A percentile compares a stretch with the other conserved stretches of the same genome.
Evolutionary conservation across 2,329 filamentous ascomycete genomes (phyloP).

Genomic region (Metarhizium album): DNA sequence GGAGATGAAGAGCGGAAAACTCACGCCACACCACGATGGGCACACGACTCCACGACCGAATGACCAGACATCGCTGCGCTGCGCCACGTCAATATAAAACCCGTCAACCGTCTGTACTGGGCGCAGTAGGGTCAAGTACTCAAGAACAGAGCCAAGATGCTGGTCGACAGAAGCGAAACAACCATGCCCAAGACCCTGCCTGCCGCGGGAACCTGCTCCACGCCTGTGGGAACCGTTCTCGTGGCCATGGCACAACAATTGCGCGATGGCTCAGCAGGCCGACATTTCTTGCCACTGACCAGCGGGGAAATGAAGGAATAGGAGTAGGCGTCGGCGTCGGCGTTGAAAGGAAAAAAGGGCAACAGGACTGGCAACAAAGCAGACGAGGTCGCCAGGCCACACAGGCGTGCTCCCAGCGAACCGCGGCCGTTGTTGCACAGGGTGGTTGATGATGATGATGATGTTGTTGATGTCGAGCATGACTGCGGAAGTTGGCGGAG

Average conservation of each 20-base stretch:
- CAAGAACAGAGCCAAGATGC: conserved; percentile 25
- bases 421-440: not conserved
- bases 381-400: not conserved
- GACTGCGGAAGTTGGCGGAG: not conserved
- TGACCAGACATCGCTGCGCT: conserved; percentile 27
- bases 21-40: conserved; percentile 33
- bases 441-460: not conserved
- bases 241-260: not conserved
- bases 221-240: not conserved
- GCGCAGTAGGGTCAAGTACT: conserved; percentile 16
- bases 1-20: conserved; percentile 12
- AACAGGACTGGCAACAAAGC: not conserved
- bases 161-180: conserved; percentile 20
- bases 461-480: too few species aligned
- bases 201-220: not conserved
- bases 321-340: not conserved
- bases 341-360: not conserved
- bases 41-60: conserved; percentile 29
- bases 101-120: too few species aligned
- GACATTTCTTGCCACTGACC: not conserved
- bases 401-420: not conserved
- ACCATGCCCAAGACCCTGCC: conserved; percentile 4
- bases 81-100: not conserved
- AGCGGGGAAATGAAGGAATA: not conserved
- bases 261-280: not conserved